Conservation (phyloP, 441 rosid species). For the Isatis lusitanica region DNA sequence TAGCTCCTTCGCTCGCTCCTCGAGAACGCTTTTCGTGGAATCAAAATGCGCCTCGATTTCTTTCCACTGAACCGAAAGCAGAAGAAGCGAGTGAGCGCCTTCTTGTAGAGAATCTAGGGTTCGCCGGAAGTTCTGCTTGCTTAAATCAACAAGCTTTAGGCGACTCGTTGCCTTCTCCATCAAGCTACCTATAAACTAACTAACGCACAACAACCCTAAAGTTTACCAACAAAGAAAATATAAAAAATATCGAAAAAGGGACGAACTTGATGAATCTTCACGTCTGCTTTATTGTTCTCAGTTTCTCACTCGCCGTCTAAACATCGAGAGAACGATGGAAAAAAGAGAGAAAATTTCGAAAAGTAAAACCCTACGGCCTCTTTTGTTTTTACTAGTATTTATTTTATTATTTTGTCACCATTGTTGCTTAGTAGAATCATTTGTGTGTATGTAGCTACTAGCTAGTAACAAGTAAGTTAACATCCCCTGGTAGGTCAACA, state of each 20-base stretch:
- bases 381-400: background rate
- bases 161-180: conserved; percentile 29
- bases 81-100: conserved; percentile 26
- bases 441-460: background rate
- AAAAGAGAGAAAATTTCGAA: background rate
- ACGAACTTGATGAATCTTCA: conserved; percentile 5
- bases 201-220: background rate
- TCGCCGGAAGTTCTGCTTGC: conserved; percentile 22
- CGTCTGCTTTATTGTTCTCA: background rate
- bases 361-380: background rate
- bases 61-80: conserved; percentile 26
- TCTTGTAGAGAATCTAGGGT: conserved; percentile 32
- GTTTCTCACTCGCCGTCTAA: background rate
- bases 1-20: conserved; percentile 22
- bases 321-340: background rate
- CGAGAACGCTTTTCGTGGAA: conserved; percentile 19
- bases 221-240: background rate
- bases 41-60: conserved; percentile 26
- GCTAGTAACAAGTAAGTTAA: background rate
- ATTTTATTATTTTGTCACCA: background rate
- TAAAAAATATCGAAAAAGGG: background rate
- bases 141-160: conserved; percentile 17
- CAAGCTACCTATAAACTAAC: conserved; percentile 18
- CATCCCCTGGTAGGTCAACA: background rate
- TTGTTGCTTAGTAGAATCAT: background rate